Base-by-base conservation (phyloP, 2,329 filamentous ascomycete species). In the Botryosphaeria dothidea region DNA sequence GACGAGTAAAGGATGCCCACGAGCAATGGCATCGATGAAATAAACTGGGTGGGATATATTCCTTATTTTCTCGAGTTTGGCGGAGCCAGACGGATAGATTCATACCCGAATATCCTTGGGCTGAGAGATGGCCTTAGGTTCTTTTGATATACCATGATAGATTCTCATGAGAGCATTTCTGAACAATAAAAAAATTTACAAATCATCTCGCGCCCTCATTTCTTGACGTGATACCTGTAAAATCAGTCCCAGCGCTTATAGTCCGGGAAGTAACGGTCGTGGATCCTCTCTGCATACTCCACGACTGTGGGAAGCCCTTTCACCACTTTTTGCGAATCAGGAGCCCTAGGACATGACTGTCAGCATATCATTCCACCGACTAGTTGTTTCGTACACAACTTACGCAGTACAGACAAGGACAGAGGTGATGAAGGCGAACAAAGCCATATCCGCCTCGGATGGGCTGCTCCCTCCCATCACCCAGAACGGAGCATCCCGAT, bases 371-470 rank as follows among this genome's bases (percentile, higher is more conserved):
- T 23, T 36, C 48, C 56, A 2, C 11, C 41, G 27, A 13, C 51
- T 4, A 15, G 31, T 19, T 1, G n/a, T 56, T 3, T 21, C 13
- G 13, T 15, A 17, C 21, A 63, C 19, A 17, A 15, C 8, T 23
- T 56, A 83, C 85, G 85, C 84, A 17, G 77, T 77, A 67, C 81
- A 84, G 2, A 86, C 70, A 67, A 89, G 72, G 1, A 76, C 77
- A n/a, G 82, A 83, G 15, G 78, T 75, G 38, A 88, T 75, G 68
- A 89, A 88, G 0, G 84, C 87, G 74, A 85, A 90, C 4, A 90
- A 51, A 0, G 78, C 78, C 1, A 83, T 78, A 71, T 90, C 87
- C 0, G 79, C 84, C 68, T 90, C 86, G 0, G 84, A 86, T 3
- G 86, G 86, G 2, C 73, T 68, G 0, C 79, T 68, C 0, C 84